Conservation (phyloP, 768 basidiomycete species). For the Leccinum pellstonianum region DNA sequence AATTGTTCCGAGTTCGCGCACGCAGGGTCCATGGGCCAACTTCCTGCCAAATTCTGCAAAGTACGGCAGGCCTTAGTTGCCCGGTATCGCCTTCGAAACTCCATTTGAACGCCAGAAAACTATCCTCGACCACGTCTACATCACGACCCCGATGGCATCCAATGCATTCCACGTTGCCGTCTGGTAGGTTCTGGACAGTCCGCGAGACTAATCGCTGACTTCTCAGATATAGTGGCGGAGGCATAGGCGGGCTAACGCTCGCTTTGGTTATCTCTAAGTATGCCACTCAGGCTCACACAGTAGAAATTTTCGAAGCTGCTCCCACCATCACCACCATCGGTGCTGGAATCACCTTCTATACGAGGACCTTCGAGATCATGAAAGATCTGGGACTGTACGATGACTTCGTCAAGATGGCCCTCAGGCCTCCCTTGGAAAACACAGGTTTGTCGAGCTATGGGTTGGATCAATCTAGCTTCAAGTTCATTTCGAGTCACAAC, state of each 20-base stretch:
- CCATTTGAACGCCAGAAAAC: background rate
- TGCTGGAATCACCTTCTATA: conserved; percentile 47
- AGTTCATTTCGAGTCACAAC: background rate
- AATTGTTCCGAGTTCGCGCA: too few species aligned
- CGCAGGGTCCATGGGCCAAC: background rate
- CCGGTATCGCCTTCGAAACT: background rate
- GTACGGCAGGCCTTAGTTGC: background rate
- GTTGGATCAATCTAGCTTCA: background rate
- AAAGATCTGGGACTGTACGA: conserved; percentile 39
- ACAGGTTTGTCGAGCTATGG: conserved; percentile 10
- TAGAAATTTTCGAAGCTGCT: conserved; percentile 46
- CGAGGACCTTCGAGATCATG: conserved; percentile 44
- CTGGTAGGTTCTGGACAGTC: background rate
- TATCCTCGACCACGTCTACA: background rate
- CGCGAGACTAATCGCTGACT: background rate
- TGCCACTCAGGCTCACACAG: conserved; percentile 20
- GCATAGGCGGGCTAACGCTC: conserved; percentile 37
- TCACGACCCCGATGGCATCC: background rate
- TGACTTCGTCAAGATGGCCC: conserved; percentile 24
- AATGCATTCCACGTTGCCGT: background rate
- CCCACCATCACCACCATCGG: conserved; percentile 41
- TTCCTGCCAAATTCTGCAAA: background rate
- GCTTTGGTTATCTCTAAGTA: conserved; percentile 32
- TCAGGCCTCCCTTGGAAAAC: conserved; percentile 19
- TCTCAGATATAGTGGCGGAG: conserved; percentile 34